Conservation (phyloP, 192 early-diverging fungal genomes). For the Haplosporangium gracile region DNA sequence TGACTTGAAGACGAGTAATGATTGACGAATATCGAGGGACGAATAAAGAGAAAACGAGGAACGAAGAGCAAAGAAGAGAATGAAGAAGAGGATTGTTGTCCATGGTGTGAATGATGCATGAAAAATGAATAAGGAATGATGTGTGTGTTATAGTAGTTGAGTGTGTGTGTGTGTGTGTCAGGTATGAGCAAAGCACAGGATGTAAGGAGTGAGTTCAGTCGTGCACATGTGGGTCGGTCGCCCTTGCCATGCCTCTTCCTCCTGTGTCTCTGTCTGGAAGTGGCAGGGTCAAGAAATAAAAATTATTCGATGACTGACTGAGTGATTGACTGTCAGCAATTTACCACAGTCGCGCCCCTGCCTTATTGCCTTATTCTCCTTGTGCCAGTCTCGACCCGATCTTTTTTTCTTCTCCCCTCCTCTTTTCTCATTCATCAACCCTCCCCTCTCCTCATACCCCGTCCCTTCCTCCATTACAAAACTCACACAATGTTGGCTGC, state of each 20-base stretch:
- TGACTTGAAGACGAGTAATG: background rate
- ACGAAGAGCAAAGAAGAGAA: background rate
- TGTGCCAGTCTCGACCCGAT: background rate
- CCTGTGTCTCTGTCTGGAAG: too few species aligned
- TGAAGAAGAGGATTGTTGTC: background rate
- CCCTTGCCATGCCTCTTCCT: too few species aligned
- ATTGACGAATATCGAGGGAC: too few species aligned
- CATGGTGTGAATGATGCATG: background rate
- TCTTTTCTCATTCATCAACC: background rate
- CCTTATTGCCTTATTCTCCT: background rate
- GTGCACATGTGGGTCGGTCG: background rate
- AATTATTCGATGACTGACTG: background rate
- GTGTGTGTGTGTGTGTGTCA: too few species aligned
- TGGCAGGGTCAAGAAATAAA: background rate
- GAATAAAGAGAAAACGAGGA: background rate
- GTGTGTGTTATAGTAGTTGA: too few species aligned
- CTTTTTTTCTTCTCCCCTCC: background rate
- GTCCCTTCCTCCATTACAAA: background rate
- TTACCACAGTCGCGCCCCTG: background rate
- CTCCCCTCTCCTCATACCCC: slow-evolving; percentile 10
- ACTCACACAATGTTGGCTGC: slow-evolving; percentile 48
- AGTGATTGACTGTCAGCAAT: background rate
- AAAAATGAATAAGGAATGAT: background rate
- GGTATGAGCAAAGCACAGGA: too few species aligned
- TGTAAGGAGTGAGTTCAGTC: too few species aligned